These are phyloP conservation scores for Solanum piurae DNA, from an alignment of 257 asterid genomes.

Conservation along the genomic window DNA sequence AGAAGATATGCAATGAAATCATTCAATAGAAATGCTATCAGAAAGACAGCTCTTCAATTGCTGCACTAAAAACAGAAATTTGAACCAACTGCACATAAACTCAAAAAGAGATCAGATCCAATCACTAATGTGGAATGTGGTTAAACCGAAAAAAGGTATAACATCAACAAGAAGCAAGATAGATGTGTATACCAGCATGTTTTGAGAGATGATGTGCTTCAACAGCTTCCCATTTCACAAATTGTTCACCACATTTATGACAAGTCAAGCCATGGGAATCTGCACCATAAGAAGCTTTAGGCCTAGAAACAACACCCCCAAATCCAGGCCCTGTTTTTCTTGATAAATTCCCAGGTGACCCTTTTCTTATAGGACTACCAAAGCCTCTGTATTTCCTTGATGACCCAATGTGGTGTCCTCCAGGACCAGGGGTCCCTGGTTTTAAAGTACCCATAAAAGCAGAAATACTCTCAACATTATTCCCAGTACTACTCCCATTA, in stretches of 20 bases:
- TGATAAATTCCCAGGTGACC: slow-evolving; percentile 42
- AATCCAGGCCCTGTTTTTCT: slow-evolving; percentile 38
- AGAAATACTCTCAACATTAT: slow-evolving; percentile 15
- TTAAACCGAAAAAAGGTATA: neutral
- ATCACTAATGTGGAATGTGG: neutral
- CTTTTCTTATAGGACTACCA: slow-evolving; percentile 47
- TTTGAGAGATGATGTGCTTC: slow-evolving; percentile 82
- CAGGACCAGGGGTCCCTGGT: slow-evolving; percentile 77
- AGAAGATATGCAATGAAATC: neutral
- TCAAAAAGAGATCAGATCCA: neutral
- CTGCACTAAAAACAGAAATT: neutral
- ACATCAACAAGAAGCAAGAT: neutral
- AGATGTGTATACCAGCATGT: slow-evolving; percentile 55
- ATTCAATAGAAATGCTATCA: neutral
- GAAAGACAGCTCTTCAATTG: neutral
- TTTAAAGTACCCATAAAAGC: slow-evolving; percentile 40
- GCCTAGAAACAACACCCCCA: slow-evolving; percentile 29
- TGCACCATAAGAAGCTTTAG: slow-evolving; percentile 38
- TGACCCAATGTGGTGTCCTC: slow-evolving; percentile 16
- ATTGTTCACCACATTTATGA: slow-evolving; percentile 72
- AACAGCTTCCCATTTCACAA: slow-evolving; percentile 56
- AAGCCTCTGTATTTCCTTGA: slow-evolving; percentile 20
- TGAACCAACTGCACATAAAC: neutral
- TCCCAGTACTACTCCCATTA: neutral
- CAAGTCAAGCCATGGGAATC: slow-evolving; percentile 46